Conservation (phyloP, 176 grass and related monocot genomes). For the Lolium perenne region DNA sequence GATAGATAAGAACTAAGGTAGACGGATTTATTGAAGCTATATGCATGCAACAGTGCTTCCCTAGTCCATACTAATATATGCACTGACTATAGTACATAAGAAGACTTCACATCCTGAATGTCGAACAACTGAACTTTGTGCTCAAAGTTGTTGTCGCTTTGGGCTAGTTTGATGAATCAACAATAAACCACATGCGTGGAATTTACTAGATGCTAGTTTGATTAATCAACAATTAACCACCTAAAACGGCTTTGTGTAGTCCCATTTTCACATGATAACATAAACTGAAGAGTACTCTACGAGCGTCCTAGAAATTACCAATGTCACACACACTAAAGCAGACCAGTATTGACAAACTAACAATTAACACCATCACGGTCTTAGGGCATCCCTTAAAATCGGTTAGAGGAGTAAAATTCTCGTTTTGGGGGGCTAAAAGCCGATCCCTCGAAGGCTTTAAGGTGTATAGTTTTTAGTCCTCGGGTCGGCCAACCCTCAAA, state of each 20-base stretch:
- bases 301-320: neutral
- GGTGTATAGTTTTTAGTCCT: no score
- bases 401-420: no score
- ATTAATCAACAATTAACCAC: neutral
- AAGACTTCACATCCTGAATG: neutral
- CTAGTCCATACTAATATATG: neutral
- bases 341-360: neutral
- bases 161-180: constrained; percentile 14
- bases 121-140: constrained; percentile 15
- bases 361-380: neutral
- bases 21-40: constrained; percentile 23
- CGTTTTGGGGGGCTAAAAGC: no score
- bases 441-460: no score
- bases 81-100: neutral
- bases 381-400: no score
- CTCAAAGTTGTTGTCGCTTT: constrained; percentile 4
- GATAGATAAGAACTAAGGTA: neutral
- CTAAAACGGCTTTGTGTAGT: neutral
- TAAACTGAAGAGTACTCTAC: neutral
- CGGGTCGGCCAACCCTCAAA: no score
- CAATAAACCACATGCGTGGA: neutral
- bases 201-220: neutral
- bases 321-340: neutral
- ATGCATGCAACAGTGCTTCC: neutral
- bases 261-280: neutral